These are phyloP conservation scores for Hirsutella thompsonii DNA, from an alignment of 2,329 filamentous ascomycete species.

Conservation along the genomic window DNA sequence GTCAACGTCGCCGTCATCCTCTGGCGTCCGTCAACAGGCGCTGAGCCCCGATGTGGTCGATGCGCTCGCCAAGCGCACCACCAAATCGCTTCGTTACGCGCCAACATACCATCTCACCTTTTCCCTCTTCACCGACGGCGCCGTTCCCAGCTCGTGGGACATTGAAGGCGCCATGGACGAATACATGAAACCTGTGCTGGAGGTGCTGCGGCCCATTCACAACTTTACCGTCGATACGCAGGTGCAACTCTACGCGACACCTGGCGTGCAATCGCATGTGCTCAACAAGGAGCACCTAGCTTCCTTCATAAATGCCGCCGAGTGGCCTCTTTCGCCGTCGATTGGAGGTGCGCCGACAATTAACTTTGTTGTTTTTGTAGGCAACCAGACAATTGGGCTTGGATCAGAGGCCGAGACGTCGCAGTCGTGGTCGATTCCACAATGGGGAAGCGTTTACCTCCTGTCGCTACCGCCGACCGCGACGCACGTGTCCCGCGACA, in stretches of 20 bases:
- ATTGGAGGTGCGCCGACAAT: conserved; percentile 89
- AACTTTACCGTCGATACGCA: conserved; percentile 96
- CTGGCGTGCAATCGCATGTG: conserved; percentile 48
- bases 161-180: conserved; percentile 69
- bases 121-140: conserved; percentile 76
- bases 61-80: conserved; percentile 56
- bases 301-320: conserved; percentile 92
- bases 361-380: conserved; percentile 89
- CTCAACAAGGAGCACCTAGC: conserved; percentile 78
- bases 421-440: conserved; percentile 78
- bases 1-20: conserved; percentile 42
- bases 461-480: conserved; percentile 34
- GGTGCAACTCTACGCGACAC: conserved; percentile 81
- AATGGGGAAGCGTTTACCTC: conserved; percentile 70
- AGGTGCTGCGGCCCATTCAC: conserved; percentile 70
- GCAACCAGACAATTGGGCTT: conserved; percentile 56
- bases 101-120: conserved; percentile 93
- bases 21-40: conserved; percentile 30
- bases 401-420: conserved; percentile 33
- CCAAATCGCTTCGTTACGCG: conserved; percentile 78
- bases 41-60: conserved; percentile 39
- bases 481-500: conserved; percentile 44
- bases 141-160: conserved; percentile 77
- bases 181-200: conserved; percentile 71
- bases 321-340: conserved; percentile 91